Evolutionary conservation across 2,329 filamentous ascomycete species (phyloP), one percentile per base, ranked within the genome.

Genomic region (Colletotrichum sp.): DNA sequence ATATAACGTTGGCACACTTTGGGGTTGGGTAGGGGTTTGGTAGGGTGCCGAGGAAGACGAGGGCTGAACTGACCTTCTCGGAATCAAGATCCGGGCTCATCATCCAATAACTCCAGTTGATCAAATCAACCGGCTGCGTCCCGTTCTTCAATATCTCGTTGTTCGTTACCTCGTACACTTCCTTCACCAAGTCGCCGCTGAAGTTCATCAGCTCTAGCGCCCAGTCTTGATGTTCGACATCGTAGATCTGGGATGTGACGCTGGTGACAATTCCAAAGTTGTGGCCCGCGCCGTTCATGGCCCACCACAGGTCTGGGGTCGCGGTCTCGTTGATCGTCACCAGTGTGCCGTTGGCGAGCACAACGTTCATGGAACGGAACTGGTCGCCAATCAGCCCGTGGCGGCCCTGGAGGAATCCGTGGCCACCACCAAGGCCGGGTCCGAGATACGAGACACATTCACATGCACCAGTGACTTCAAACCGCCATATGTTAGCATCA

Each of bases 41-140:
- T 34, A 34, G 12, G 32, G 5, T 2, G 32, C 32, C 2, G 32
- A 34, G 15, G 36, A 39, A 39, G 2, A 39, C 36, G 7, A 16
- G 15, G 15, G 7, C 36, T 39, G 36, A 39, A 39, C 36, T 39
- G 36, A 39, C 36, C 36, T 39, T 39, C 36, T 39, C 77, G 0
- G 88, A 81, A 80, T 90, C 87, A 7, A 83, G 72, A 16, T 79
- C 79, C 6, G 86, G 81, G 52, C 84, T 82, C 63, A 84, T 84
- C 28, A 86, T 80, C 85, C 86, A 87, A 80, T 88, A 89, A 0
- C 85, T 87, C 87, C 86, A 91, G 80, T 89, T 88, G 77, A 87
- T 86, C 28, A 90, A 72, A 52, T 86, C 87, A 2, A 80, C 76
- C 16, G 86, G 84, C 80, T 88, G 86, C 7, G 83, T 86, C 12